Evolutionary conservation across 148 eudicot genomes (phyloP), one percentile per base, ranked within the genome.

Genomic region (Rhododendron kiyosumense): DNA sequence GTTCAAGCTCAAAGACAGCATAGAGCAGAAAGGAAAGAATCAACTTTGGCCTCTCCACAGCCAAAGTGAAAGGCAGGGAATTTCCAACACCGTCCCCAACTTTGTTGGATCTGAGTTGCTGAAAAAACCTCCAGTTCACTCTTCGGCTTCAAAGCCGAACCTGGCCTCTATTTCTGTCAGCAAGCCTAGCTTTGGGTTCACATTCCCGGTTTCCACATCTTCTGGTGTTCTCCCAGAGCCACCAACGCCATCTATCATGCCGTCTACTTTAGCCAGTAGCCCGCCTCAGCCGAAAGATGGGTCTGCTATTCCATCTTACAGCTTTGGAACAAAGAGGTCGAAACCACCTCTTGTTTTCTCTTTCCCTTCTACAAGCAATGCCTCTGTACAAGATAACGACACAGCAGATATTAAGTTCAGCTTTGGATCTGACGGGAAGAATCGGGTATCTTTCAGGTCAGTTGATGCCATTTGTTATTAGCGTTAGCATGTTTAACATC

Each of bases 181-280:
- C 67, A 93, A 86, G 88, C 88, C 94, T 48, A 92, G 71, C 67
- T 63, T 85, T 59, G 94, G 94, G 18, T 97, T 95, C 88, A 92
- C 93, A 45, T 94, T 97, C 81, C 96, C 94, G 10, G 88, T 92
- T 57, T 87, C 93, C 49, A 87, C 91, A 80, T 83, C 93, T 84
- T 88, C 93, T 20, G 86, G 89, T 82, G 77, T 88, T n/a, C 80
- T 87, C 59, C 87, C 92, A 43, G 99, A 95, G 87, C 98, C 94
- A 48, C 98, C 98, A 34, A 95, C 98, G 4, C 98, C 98, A 79
- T 93, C 99, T 61, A 87, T 97, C 77, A 84, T 92, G 90, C 98
- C 96, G 36, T 90, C 92, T 81, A 90, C 83, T 78, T 82, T 87
- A 26, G 48, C 94, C 38, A 87, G 85, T 59, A 57, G 87, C 81